phyloP scores from a whole-genome alignment of 768 basidiomycete species.

The Epithele typhae region DNA sequence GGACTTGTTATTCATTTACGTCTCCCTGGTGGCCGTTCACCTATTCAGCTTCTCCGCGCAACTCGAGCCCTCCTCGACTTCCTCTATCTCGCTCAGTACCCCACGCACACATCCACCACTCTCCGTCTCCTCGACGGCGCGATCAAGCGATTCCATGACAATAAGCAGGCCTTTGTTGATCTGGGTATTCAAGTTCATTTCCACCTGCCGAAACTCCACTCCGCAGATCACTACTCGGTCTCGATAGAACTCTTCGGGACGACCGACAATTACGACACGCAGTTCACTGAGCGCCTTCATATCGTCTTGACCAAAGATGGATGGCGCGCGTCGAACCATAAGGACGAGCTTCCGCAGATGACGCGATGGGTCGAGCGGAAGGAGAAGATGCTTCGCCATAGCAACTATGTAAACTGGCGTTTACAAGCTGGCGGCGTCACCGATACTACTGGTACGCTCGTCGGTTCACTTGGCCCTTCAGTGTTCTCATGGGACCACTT shows the following conservation, averaged over 20 bases:
- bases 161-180: constrained; percentile 21
- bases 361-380: constrained; percentile 12
- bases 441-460: neutral
- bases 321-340: constrained; percentile 16
- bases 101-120: constrained; percentile 14
- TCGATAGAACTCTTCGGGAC: constrained; percentile 16
- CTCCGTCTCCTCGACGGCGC: constrained; percentile 12
- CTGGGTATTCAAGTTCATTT: constrained; percentile 19
- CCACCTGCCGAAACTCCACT: constrained; percentile 22
- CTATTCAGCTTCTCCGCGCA: constrained; percentile 11
- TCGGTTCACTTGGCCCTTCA: no score
- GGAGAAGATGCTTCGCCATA: constrained; percentile 12
- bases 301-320: constrained; percentile 38
- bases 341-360: constrained; percentile 15
- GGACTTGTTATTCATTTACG: constrained; percentile 16
- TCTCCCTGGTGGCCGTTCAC: constrained; percentile 4
- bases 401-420: constrained; percentile 9
- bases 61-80: constrained; percentile 22
- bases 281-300: constrained; percentile 31
- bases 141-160: constrained; percentile 14
- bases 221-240: constrained; percentile 13
- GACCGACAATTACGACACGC: constrained; percentile 21
- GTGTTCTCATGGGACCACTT: no score
- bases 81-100: constrained; percentile 22
- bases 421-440: neutral